Evolutionary conservation across 2,329 filamentous ascomycete genomes (phyloP).

Genomic region (Aspergillus sp.): DNA sequence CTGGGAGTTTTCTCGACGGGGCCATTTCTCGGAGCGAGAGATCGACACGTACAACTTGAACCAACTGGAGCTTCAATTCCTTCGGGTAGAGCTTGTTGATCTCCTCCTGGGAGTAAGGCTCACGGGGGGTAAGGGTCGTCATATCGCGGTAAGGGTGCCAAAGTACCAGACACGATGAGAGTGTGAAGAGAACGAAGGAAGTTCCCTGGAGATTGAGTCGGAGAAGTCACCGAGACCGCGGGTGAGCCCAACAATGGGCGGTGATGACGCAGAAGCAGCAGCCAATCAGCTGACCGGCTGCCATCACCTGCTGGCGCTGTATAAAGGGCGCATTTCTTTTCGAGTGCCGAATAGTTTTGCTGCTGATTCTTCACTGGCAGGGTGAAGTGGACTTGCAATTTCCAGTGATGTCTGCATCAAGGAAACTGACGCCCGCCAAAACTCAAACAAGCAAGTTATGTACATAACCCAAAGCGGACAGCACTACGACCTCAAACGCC

Average conservation of each 20-base stretch:
- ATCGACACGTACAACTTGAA: conserved; percentile 67
- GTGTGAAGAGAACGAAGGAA: background rate
- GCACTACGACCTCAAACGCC: conserved; percentile 1
- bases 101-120: conserved; percentile 78
- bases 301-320: background rate
- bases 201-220: background rate
- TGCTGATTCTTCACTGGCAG: background rate
- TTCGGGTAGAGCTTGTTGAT: conserved; percentile 78
- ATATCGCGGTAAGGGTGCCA: conserved; percentile 49
- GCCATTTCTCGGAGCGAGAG: background rate
- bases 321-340: background rate
- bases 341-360: background rate
- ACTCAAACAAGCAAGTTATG: background rate
- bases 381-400: background rate
- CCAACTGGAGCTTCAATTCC: conserved; percentile 77
- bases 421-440: background rate
- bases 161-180: background rate
- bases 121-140: conserved; percentile 73
- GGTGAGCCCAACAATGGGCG: conserved; percentile 1
- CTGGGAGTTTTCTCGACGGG: conserved; percentile 12
- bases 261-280: conserved; percentile 16
- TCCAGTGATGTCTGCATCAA: background rate
- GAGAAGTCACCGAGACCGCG: background rate
- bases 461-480: background rate
- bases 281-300: conserved; percentile 14